These are phyloP conservation scores for Candida wancherniae DNA, from an alignment of 805 yeast genomes.

Conservation along the genomic window DNA sequence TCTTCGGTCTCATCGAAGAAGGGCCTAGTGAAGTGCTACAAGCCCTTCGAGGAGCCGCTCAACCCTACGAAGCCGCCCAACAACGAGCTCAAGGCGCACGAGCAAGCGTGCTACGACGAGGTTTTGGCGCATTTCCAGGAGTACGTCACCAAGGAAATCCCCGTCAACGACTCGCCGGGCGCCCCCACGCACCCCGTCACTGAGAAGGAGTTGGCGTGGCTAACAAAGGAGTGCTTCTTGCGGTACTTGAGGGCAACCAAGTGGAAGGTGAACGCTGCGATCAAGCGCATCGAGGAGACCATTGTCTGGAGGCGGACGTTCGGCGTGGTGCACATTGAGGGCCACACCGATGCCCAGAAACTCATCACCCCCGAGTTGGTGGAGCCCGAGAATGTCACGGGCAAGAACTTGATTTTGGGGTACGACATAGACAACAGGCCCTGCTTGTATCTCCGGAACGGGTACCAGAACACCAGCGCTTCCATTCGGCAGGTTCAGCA, in stretches of 20 bases:
- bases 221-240: constrained; percentile 49
- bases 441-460: constrained; percentile 47
- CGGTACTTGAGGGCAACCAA: constrained; percentile 50
- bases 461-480: constrained; percentile 51
- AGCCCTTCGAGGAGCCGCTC: constrained; percentile 37
- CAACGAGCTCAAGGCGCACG: constrained; percentile 25
- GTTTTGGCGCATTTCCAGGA: constrained; percentile 28
- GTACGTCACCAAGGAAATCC: constrained; percentile 23
- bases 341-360: constrained; percentile 24
- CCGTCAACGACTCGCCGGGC: constrained; percentile 23
- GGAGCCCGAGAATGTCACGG: constrained; percentile 47
- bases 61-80: constrained; percentile 30
- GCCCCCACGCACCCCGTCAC: constrained; percentile 25
- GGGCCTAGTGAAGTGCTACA: constrained; percentile 29
- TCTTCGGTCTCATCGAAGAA: constrained; percentile 14
- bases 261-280: constrained; percentile 43
- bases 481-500: constrained; percentile 52
- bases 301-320: constrained; percentile 54
- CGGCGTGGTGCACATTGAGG: constrained; percentile 36
- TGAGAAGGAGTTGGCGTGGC: constrained; percentile 38
- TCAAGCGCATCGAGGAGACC: constrained; percentile 42
- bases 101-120: constrained; percentile 27
- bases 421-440: constrained; percentile 53
- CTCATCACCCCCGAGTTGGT: constrained; percentile 38
- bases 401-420: constrained; percentile 51